Conservation (phyloP, 208 protist genomes). For the Angomonas ambiguus region DNA sequence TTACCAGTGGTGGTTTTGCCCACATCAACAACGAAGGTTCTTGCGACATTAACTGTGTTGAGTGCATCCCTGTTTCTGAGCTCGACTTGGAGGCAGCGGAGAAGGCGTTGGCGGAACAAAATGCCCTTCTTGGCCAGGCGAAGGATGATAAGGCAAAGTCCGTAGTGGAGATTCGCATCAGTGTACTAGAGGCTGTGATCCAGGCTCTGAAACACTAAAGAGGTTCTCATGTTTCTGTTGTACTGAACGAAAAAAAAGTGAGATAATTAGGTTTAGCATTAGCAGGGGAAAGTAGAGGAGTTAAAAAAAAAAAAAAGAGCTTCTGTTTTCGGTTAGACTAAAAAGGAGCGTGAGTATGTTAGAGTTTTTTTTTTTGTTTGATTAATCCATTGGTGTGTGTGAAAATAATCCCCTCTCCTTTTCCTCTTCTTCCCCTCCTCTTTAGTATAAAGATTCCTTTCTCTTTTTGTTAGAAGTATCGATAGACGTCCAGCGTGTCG, state of each 20-base stretch:
- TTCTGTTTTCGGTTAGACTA: neutral
- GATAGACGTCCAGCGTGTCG: neutral
- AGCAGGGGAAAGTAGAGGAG: neutral
- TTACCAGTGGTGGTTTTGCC: conserved; percentile 86
- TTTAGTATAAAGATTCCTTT: no score
- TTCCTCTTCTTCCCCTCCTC: no score
- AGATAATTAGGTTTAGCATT: conserved; percentile 1
- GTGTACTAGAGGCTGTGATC: conserved; percentile 70
- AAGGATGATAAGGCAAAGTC: conserved; percentile 83
- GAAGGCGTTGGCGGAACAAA: conserved; percentile 75
- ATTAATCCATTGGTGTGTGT: neutral
- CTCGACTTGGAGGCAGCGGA: conserved; percentile 75
- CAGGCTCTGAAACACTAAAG: conserved; percentile 30
- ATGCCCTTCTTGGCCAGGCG: conserved; percentile 41
- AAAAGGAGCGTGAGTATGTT: no score
- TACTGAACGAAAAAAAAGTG: conserved; percentile 12
- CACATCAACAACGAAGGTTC: conserved; percentile 91
- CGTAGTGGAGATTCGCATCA: conserved; percentile 78
- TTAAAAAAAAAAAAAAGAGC: neutral
- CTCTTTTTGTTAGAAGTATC: no score
- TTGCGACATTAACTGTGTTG: conserved; percentile 88
- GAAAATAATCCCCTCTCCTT: neutral
- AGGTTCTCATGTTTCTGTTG: no score
- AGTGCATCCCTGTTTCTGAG: conserved; percentile 78
- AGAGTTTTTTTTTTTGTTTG: conserved; percentile 5